Evolutionary conservation across 495 filamentous ascomycete genomes (phyloP), one percentile per base, ranked within the genome.

Genomic region (Xylaria cubensis): DNA sequence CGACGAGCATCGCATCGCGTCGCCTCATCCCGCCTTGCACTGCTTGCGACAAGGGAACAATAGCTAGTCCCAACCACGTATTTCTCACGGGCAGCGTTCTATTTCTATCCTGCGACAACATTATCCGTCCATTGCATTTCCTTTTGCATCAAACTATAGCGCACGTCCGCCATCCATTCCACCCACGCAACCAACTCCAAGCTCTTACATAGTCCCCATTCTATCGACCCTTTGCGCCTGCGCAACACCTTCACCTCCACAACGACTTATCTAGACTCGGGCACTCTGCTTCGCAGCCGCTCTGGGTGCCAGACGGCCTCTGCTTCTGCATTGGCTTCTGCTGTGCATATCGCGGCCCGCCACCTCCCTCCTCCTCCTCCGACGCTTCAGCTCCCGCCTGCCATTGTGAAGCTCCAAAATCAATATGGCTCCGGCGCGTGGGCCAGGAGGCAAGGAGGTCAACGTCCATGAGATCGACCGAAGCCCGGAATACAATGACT

Each of bases 401-500:
- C 34, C 36, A 71, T 64, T 64, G 69, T 32, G 70, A 59, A 36
- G 21, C 24, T 42, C 51, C 15, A 34, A 15, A 48, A 41, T 39
- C 26, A 61, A 59, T 1, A 79, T 79, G 77, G 76, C 73, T 15
- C 76, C 74, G 55, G 74, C 69, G 50, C 77, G 77, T 59, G 74
- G 73, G 59, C 67, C 67, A 41, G 77, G 73, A 15, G 70, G 61
- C 53, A 75, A 74, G 70, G 77, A 79, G 71, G 58, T 75, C 46
- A 70, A 74, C 34, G 64, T 78, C 73, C 77, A 79, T 61, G 74
- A 76, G 65, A 81, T 87, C 75, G 82, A 87, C 29, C 82, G 82
- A 46, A 90, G 87, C 0, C 82, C 84, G 19, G 92, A 93, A 76
- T 92, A 92, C 80, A 85, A 88, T 34, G 87, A 89, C 67, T 94